These are phyloP conservation scores for Phalaenopsis aphrodite DNA, from an alignment of 106 monocot genomes.

Conservation along the genomic window DNA sequence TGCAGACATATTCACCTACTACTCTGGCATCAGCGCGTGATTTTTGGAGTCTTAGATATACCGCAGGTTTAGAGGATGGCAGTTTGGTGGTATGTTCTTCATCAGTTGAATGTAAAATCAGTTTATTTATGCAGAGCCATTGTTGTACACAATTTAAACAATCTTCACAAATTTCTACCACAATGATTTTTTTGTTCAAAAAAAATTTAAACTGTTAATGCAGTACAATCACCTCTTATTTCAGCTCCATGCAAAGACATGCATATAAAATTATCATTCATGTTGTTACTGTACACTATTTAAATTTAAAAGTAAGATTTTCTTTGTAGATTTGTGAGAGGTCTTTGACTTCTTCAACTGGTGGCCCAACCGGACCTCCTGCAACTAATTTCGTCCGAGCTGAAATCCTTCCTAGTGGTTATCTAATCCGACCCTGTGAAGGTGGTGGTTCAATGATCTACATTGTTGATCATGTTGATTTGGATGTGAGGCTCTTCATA, in stretches of 20 bases:
- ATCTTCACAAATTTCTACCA: no score
- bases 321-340: constrained; percentile 72
- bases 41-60: constrained; percentile 86
- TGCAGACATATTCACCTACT: constrained; percentile 82
- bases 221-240: neutral
- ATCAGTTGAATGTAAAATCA: neutral
- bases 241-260: neutral
- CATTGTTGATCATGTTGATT: constrained; percentile 93
- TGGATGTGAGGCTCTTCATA: constrained; percentile 48
- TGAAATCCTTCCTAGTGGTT: constrained; percentile 85
- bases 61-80: constrained; percentile 63
- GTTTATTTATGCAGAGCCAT: neutral
- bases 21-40: constrained; percentile 78
- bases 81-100: constrained; percentile 51
- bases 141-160: neutral
- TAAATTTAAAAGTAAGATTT: neutral
- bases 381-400: constrained; percentile 68
- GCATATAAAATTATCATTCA: neutral
- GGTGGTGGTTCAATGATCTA: constrained; percentile 94
- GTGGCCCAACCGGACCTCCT: constrained; percentile 62
- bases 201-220: neutral
- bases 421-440: constrained; percentile 82
- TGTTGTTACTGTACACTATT: neutral
- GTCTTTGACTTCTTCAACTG: constrained; percentile 50
- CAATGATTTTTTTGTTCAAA: no score